Conservation (phyloP, 1,139 yeast genomes). For the Yamadazyma pseudoaaseri region DNA sequence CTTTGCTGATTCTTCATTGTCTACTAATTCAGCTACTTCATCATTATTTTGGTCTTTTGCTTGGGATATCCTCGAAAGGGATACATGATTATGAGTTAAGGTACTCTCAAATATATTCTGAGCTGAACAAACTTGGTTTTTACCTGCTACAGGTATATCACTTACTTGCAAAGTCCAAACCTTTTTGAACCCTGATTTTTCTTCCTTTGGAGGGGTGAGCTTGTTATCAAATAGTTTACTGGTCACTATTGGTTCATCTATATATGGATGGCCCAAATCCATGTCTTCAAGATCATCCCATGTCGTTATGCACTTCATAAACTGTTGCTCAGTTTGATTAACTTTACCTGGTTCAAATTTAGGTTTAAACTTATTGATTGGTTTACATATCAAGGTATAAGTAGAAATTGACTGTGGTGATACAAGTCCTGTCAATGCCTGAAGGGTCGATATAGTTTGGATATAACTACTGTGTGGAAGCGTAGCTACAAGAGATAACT, state of each 20-base stretch:
- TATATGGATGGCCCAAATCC: conserved; percentile 28
- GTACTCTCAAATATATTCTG: conserved; percentile 74
- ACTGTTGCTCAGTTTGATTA: conserved; percentile 49
- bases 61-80: conserved; percentile 5
- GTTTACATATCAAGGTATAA: conserved; percentile 44
- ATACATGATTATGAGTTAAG: conserved; percentile 47
- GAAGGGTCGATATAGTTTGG: conserved; percentile 44
- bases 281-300: conserved; percentile 32
- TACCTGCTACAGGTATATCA: conserved; percentile 90
- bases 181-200: conserved; percentile 9
- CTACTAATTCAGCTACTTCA: conserved; percentile 3
- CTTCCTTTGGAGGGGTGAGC: conserved; percentile 8
- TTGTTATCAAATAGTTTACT: conserved; percentile 30
- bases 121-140: conserved; percentile 55
- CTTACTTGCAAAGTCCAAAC: conserved; percentile 68
- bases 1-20: conserved; percentile 9
- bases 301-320: conserved; percentile 44
- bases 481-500: conserved; percentile 39
- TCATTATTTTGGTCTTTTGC: conserved; percentile 2
- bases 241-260: conserved; percentile 16
- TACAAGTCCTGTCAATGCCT: conserved; percentile 43
- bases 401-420: conserved; percentile 42
- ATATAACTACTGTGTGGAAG: conserved; percentile 42
- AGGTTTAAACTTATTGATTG: conserved; percentile 44
- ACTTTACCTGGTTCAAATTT: conserved; percentile 51